Evolutionary conservation across 306 rosid species (phyloP).

Genomic region (Crotalaria pallida): DNA sequence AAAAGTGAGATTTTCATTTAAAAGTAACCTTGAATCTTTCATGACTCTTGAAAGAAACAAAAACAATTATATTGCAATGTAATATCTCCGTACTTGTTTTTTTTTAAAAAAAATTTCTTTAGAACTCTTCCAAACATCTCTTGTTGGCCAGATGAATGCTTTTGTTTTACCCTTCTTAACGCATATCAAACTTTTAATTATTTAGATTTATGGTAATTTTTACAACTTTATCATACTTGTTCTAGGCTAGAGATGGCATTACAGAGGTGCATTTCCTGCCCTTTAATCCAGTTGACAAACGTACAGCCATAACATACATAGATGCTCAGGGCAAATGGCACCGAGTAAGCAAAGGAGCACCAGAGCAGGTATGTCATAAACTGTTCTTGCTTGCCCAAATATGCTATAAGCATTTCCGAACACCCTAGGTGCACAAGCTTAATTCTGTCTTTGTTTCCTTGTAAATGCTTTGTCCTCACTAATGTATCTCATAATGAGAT

Average conservation of each 20-base stretch:
- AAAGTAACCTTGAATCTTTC: neutral
- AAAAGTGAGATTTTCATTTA: neutral
- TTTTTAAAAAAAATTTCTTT: no score
- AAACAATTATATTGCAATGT: neutral
- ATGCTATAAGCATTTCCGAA: no score
- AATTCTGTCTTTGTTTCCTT: neutral
- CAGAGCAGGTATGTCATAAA: conserved; percentile 93
- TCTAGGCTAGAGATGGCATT: conserved; percentile 70
- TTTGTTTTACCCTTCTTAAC: no score
- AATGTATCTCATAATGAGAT: no score
- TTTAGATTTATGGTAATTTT: neutral
- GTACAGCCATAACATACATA: conserved; percentile 72
- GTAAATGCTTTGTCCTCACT: no score
- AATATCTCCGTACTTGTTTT: neutral
- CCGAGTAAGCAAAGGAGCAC: conserved; percentile 79
- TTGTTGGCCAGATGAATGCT: no score
- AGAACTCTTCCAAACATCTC: neutral
- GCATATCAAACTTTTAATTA: no score
- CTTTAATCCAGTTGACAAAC: conserved; percentile 79
- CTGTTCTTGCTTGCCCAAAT: no score
- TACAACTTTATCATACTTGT: neutral
- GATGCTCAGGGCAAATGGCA: conserved; percentile 59
- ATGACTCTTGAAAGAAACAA: neutral
- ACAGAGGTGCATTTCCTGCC: conserved; percentile 73
- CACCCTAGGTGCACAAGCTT: neutral